phyloP scores from a whole-genome alignment of 768 basidiomycete genomes.

The Xerocomellus dryophilus region DNA sequence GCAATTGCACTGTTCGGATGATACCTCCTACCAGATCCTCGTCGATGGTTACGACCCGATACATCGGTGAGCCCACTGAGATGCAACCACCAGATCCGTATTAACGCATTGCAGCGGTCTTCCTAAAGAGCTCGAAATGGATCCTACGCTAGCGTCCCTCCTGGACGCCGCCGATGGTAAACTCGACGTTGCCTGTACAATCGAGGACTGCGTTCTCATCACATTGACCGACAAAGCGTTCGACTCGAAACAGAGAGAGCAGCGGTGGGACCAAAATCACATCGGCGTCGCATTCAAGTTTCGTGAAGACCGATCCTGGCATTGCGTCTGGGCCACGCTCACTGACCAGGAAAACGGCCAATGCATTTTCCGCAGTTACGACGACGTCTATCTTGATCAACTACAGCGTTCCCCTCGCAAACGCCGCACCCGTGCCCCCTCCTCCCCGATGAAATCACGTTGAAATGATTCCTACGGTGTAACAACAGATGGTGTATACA shows the following conservation, averaged over 20 bases:
- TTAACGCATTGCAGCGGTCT: conserved; percentile 36
- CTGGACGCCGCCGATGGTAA: conserved; percentile 39
- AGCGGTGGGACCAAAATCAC: conserved; percentile 37
- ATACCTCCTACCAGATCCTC: conserved; percentile 46
- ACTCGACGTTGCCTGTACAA: conserved; percentile 36
- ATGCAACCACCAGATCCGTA: background rate
- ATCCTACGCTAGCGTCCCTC: conserved; percentile 38
- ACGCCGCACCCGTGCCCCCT: conserved; percentile 22
- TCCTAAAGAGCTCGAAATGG: conserved; percentile 59
- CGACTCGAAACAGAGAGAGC: conserved; percentile 33
- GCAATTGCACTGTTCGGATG: conserved; percentile 47
- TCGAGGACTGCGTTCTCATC: conserved; percentile 53
- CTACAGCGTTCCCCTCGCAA: conserved; percentile 43
- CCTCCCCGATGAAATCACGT: conserved; percentile 24
- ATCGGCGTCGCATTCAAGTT: conserved; percentile 54
- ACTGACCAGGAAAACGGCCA: conserved; percentile 47
- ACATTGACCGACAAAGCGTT: conserved; percentile 60
- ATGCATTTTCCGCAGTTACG: conserved; percentile 56
- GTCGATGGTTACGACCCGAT: conserved; percentile 62
- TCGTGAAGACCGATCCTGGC: conserved; percentile 47
- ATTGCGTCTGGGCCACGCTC: conserved; percentile 64
- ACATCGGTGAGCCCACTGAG: conserved; percentile 34
- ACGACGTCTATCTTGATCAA: conserved; percentile 55
- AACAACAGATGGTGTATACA: conserved; percentile 14
- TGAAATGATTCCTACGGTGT: conserved; percentile 10